phyloP scores from a whole-genome alignment of 345 rosid genomes.

The Iberis pinnata region DNA sequence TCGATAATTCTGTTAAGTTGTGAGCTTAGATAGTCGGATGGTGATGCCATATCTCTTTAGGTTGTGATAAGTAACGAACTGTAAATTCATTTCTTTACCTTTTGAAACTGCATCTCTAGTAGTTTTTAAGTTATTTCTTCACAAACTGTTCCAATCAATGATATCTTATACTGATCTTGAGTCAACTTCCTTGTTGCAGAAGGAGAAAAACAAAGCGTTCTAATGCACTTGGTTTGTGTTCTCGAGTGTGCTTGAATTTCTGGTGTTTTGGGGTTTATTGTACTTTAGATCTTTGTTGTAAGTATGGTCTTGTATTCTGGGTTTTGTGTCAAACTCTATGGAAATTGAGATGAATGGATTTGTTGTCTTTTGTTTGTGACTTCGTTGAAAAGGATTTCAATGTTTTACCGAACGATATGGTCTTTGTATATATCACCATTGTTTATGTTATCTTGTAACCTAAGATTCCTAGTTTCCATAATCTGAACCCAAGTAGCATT shows the following conservation, averaged over 20 bases:
- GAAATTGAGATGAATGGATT: constrained; percentile 22
- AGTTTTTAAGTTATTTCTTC: constrained; percentile 4
- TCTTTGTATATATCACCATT: background rate
- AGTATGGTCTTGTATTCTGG: constrained; percentile 21
- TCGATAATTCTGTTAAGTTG: background rate
- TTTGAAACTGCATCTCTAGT: background rate
- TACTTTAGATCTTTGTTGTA: constrained; percentile 22
- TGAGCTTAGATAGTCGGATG: background rate
- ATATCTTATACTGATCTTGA: constrained; percentile 19
- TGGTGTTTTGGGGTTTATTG: too few species aligned
- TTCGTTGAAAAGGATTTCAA: constrained; percentile 21
- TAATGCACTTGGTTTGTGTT: constrained; percentile 18
- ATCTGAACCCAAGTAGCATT: constrained; percentile 37
- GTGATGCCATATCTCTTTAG: background rate
- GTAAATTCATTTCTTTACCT: background rate
- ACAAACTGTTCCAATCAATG: background rate
- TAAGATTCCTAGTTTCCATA: constrained; percentile 45
- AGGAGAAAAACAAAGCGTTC: constrained; percentile 13
- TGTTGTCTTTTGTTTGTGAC: constrained; percentile 10
- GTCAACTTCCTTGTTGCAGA: constrained; percentile 15
- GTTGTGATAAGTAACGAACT: background rate
- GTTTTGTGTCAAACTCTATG: constrained; percentile 9
- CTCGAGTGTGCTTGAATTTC: background rate
- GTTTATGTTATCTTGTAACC: constrained; percentile 23
- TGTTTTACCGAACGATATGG: background rate